A percentile compares a stretch with the other conserved stretches of the same genome.
These are phyloP conservation scores for Solanum pennellii DNA, from an alignment of 257 asterid genomes.

Conservation along the genomic window DNA sequence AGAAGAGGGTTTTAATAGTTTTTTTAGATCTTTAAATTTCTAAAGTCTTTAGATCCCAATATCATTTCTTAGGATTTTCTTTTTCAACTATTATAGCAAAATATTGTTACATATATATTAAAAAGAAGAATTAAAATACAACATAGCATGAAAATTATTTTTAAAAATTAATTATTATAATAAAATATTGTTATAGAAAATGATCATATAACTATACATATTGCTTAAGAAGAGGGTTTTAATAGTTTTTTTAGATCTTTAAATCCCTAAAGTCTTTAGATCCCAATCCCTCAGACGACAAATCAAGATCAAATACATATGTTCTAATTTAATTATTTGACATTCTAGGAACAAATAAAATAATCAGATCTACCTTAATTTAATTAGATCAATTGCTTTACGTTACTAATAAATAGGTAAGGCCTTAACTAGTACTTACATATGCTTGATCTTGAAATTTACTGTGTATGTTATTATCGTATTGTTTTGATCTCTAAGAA, in stretches of 20 bases:
- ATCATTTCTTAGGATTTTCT: not conserved
- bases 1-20: no score
- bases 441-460: not conserved
- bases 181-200: not conserved
- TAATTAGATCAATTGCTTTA: not conserved
- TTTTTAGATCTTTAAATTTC: no score
- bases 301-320: not conserved
- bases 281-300: not conserved
- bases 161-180: not conserved
- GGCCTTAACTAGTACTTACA: not conserved
- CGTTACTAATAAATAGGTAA: not conserved
- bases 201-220: not conserved
- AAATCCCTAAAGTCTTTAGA: not conserved
- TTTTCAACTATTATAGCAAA: not conserved
- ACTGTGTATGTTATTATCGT: not conserved
- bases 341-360: not conserved
- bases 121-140: no score
- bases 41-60: no score
- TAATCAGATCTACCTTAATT: not conserved
- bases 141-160: not conserved
- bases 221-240: not conserved
- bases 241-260: not conserved
- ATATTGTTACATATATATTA: not conserved
- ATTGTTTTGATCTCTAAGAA: not conserved
- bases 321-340: not conserved